phyloP scores from a whole-genome alignment of 352 stramenopile species.

The Phytophthora sansomeana region DNA sequence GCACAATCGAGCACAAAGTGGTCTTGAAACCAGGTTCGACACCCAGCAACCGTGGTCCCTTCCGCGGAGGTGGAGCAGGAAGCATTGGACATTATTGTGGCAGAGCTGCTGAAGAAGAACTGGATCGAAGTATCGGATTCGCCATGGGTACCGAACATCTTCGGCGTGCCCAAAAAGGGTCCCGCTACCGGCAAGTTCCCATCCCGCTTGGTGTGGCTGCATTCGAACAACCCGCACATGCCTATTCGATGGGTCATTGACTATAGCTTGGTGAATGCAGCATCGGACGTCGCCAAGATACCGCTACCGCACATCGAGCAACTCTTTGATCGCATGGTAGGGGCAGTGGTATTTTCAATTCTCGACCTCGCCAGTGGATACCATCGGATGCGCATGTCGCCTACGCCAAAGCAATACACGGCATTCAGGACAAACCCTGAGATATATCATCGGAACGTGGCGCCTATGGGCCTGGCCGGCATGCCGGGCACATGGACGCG shows the following conservation, averaged over 20 bases:
- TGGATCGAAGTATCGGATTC: slow-evolving; percentile 1
- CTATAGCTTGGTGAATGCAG: not conserved
- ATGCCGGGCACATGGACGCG: slow-evolving; percentile 50
- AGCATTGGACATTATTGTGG: slow-evolving; percentile 5
- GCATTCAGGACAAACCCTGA: slow-evolving; percentile 42
- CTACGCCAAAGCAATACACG: slow-evolving; percentile 27
- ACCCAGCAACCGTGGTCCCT: not conserved
- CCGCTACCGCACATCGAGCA: slow-evolving; percentile 23
- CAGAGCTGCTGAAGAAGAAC: slow-evolving; percentile 3
- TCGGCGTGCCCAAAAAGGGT: not conserved
- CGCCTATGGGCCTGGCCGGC: slow-evolving; percentile 40
- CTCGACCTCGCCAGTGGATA: slow-evolving; percentile 41
- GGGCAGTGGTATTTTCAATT: slow-evolving; percentile 17
- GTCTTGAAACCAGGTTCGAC: not conserved
- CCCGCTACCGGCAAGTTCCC: not conserved
- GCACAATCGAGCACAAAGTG: slow-evolving; percentile 3
- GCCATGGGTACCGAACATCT: not conserved
- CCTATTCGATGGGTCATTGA: not conserved
- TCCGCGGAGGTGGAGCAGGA: slow-evolving; percentile 3
- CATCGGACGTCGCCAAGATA: slow-evolving; percentile 26
- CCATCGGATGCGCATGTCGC: slow-evolving; percentile 36
- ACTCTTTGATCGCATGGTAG: slow-evolving; percentile 15
- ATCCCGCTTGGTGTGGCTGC: not conserved
- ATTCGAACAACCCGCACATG: not conserved
- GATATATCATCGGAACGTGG: slow-evolving; percentile 48